Conservation (phyloP, 441 rosid genomes). For the Sinapis alba region DNA sequence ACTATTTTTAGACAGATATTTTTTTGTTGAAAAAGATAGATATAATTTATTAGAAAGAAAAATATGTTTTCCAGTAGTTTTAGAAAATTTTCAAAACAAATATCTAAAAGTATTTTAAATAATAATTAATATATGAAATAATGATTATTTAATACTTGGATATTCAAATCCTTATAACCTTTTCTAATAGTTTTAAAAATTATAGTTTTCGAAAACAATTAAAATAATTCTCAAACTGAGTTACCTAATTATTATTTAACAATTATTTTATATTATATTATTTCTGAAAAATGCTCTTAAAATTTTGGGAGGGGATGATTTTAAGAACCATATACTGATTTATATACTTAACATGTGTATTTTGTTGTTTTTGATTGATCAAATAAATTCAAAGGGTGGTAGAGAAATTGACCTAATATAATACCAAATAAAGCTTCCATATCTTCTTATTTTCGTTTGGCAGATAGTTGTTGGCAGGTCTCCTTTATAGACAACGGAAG, state of each 20-base stretch:
- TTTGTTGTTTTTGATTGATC: conserved; percentile 4
- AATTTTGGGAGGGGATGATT: too few relatives aligned
- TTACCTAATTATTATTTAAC: too few relatives aligned
- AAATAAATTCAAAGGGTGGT: conserved; percentile 9
- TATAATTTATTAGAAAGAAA: not conserved
- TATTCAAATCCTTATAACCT: too few relatives aligned
- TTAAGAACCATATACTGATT: not conserved
- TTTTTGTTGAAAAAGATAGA: not conserved
- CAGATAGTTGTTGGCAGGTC: conserved; percentile 27
- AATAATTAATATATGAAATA: too few relatives aligned
- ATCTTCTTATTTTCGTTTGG: conserved; percentile 10
- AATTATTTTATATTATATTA: too few relatives aligned
- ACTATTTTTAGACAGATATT: not conserved
- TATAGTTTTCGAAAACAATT: too few relatives aligned
- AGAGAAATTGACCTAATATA: conserved; percentile 20
- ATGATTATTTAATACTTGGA: too few relatives aligned
- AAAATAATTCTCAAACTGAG: too few relatives aligned
- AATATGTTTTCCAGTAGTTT: not conserved
- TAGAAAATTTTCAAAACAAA: too few relatives aligned
- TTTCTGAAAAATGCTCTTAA: too few relatives aligned
- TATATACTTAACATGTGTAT: not conserved
- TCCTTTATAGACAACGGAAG: conserved; percentile 1
- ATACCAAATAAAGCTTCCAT: conserved; percentile 30
- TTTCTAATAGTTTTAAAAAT: too few relatives aligned
- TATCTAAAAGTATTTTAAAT: too few relatives aligned